Evolutionary conservation across 495 filamentous ascomycete species (phyloP).

Genomic region (Staphylotrichum longicolle): DNA sequence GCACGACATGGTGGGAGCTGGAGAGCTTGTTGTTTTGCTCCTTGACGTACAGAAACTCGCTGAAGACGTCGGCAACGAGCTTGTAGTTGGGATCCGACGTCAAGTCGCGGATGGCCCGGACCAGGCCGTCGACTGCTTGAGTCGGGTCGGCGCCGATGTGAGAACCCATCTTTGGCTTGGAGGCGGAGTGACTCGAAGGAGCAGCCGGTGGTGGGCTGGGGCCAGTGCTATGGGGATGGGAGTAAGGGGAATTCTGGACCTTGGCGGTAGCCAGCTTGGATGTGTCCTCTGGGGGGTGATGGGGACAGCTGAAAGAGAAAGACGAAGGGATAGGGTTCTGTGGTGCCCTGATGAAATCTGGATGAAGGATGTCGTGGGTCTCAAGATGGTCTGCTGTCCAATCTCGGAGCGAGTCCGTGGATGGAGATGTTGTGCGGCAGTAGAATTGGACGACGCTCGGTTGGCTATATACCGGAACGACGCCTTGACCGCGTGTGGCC

Average conservation of each 20-base stretch:
- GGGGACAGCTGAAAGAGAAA: not conserved
- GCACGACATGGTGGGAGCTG: conserved; percentile 34
- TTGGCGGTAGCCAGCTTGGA: conserved; percentile 29
- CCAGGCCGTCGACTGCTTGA: conserved; percentile 37
- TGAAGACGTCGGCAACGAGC: conserved; percentile 41
- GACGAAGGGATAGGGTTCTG: not conserved
- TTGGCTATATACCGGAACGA: conserved; percentile 22
- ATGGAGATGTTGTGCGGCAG: conserved; percentile 14
- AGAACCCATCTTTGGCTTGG: conserved; percentile 26
- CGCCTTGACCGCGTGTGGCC: not conserved
- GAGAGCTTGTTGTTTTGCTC: conserved; percentile 38
- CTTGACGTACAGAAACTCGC: conserved; percentile 40
- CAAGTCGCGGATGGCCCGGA: conserved; percentile 39
- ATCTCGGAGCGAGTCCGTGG: conserved; percentile 12
- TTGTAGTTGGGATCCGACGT: conserved; percentile 42
- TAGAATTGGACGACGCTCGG: conserved; percentile 17
- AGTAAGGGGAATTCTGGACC: conserved; percentile 1
- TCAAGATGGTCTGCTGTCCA: conserved; percentile 25
- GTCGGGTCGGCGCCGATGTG: conserved; percentile 30
- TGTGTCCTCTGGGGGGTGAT: not conserved
- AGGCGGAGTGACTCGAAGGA: conserved; percentile 14
- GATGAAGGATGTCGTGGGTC: conserved; percentile 20
- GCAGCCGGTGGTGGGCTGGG: not conserved
- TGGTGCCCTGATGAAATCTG: conserved; percentile 9
- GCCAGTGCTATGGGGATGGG: conserved; percentile 7